phyloP scores from a whole-genome alignment of 169 alveolate genomes.

The Cryptosporidium baileyi region DNA sequence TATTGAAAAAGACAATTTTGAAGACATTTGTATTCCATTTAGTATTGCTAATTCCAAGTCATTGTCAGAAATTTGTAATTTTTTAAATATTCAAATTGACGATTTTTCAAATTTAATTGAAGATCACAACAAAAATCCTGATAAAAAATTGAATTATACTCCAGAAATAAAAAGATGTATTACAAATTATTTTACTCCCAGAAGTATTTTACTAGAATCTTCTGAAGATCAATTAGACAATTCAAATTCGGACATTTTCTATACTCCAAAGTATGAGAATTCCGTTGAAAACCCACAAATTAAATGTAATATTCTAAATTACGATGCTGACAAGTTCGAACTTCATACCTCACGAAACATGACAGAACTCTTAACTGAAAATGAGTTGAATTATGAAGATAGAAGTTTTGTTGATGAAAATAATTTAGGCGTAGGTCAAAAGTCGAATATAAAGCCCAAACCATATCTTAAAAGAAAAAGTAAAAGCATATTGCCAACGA shows the following conservation, averaged over 20 bases:
- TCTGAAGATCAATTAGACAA: neutral
- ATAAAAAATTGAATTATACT: neutral
- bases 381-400: too few species aligned
- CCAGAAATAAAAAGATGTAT: neutral
- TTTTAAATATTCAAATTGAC: neutral
- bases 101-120: neutral
- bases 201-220: neutral
- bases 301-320: too few species aligned
- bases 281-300: too few species aligned
- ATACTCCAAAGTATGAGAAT: conserved; percentile 11
- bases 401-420: too few species aligned
- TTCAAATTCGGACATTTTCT: neutral
- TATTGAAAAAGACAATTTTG: too few species aligned
- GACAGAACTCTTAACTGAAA: too few species aligned
- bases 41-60: neutral
- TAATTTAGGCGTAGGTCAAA: too few species aligned
- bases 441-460: conserved; percentile 28
- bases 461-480: conserved; percentile 61
- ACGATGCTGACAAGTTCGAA: too few species aligned
- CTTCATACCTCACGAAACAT: too few species aligned
- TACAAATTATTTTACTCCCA: conserved; percentile 23
- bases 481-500: conserved; percentile 40
- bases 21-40: neutral
- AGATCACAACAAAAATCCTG: neutral
- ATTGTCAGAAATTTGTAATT: neutral